phyloP scores from a whole-genome alignment of 2,329 filamentous ascomycete species.

The Ampelomyces quisqualis region DNA sequence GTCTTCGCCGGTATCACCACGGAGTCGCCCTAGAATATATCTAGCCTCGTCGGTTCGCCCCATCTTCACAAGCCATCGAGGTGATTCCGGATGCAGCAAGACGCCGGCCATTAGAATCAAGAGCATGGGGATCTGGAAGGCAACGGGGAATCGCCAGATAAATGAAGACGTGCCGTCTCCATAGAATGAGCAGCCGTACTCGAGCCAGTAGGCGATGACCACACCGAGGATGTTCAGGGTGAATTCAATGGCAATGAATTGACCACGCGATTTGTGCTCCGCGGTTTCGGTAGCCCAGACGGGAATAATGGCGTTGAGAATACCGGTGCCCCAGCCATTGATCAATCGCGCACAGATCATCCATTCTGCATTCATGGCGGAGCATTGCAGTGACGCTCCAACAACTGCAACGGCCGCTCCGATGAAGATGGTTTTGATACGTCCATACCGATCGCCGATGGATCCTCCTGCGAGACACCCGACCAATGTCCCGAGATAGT shows the following conservation, averaged over 20 bases:
- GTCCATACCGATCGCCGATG: constrained; percentile 27
- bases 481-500: constrained; percentile 34
- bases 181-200: constrained; percentile 60
- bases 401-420: constrained; percentile 28
- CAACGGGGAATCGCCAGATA: constrained; percentile 68
- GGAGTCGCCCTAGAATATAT: constrained; percentile 64
- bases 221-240: constrained; percentile 73
- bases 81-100: constrained; percentile 71
- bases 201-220: constrained; percentile 58
- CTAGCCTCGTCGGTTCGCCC: constrained; percentile 67
- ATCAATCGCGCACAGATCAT: constrained; percentile 55
- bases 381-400: constrained; percentile 65
- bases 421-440: constrained; percentile 32
- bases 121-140: constrained; percentile 68
- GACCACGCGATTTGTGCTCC: constrained; percentile 66
- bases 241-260: constrained; percentile 71
- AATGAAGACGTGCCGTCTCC: constrained; percentile 59
- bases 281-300: constrained; percentile 72
- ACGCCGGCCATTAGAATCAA: constrained; percentile 57
- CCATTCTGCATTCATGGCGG: constrained; percentile 66
- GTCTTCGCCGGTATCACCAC: constrained; percentile 57
- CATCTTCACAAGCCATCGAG: constrained; percentile 66
- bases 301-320: constrained; percentile 69
- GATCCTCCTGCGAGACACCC: constrained; percentile 29
- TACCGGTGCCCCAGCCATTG: constrained; percentile 68